Percentiles rank a stretch among this genome's conserved stretches.
These are phyloP conservation scores for Hymenoscyphus scutula DNA, from an alignment of 2,329 filamentous ascomycete species.

Conservation along the genomic window DNA sequence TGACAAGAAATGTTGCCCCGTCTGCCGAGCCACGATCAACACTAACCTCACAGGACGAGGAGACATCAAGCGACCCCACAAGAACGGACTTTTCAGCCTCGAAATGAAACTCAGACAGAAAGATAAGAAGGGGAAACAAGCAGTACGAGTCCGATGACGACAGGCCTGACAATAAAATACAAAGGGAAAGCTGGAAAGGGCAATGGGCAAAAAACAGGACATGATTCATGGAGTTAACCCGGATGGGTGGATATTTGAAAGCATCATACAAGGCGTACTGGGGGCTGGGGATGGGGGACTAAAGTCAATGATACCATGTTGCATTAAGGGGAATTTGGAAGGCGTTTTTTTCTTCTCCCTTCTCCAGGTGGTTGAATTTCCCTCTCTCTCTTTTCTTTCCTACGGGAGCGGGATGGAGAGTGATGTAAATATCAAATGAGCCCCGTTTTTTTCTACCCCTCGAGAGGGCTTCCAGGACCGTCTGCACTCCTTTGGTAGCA, in stretches of 20 bases:
- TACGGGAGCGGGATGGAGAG: neutral
- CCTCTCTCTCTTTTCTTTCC: no score
- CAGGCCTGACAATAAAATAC: no score
- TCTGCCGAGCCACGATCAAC: slow-evolving; percentile 60
- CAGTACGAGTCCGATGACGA: slow-evolving; percentile 12
- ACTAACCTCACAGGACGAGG: slow-evolving; percentile 43
- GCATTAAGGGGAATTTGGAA: neutral
- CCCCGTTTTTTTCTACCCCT: no score
- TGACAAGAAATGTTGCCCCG: slow-evolving; percentile 57
- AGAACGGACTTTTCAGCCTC: slow-evolving; percentile 55
- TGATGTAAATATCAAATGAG: no score
- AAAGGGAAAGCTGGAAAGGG: neutral
- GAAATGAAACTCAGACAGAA: slow-evolving; percentile 55
- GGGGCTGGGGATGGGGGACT: neutral
- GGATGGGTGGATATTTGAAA: neutral
- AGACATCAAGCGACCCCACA: slow-evolving; percentile 31
- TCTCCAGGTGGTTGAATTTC: neutral
- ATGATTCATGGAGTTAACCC: neutral
- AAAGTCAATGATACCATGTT: slow-evolving; percentile 5
- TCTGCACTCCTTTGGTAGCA: no score
- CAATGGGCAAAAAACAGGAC: neutral
- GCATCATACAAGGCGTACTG: slow-evolving; percentile 1
- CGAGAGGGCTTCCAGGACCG: no score
- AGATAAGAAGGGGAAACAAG: slow-evolving; percentile 51
- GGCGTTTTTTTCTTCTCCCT: no score